Evolutionary conservation across 352 stramenopile genomes (phyloP), one percentile per base, ranked within the genome.

Genomic region (Globisporangium echinulatum): DNA sequence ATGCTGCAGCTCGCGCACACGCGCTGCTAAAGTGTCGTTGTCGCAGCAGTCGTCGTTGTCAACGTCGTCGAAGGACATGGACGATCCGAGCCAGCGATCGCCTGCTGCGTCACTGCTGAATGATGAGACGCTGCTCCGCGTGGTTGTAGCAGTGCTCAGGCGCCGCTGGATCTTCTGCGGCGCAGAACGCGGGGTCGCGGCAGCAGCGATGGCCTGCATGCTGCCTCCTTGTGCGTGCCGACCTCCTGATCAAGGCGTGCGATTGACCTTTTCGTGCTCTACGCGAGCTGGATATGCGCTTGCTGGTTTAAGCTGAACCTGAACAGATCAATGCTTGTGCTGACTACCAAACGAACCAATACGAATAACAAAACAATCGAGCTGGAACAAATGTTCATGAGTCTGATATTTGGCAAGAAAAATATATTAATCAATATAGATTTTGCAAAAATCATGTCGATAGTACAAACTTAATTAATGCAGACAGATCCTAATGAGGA

Each of bases 1-100:
- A 13, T 70, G 64, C 59, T 74, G 62, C 40, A 83, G 62, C 33
- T 77, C 51, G 51, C 66, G 71, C 19, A 83, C 33, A 5, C 9
- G 6, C 9, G 46, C 17, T 7, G 8, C 17, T 17, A n/a, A 33
- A 14, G 17, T 50, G 46, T 50, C 61, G 6, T 57, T 68, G 55
- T 17, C n/a, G 11, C 13, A 11, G n/a, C 8, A 10, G 44, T 50
- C 46, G 46, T 50, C 46, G 46, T 13, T 50, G 46, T 36, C 46
- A 17, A 33, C 46, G 46, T 36, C 17, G 0, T 36, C n/a, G 14
- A 50, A 33, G 5, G 46, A 36, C 15, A n/a, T 8, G 17, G 46
- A 36, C 46, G 46, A 17, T 6, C 5, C 19, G 5, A 36, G 19
- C 46, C 46, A 50, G 14, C 11, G 15, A 33, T 17, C 15, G 14